Evolutionary conservation across 2,329 filamentous ascomycete genomes (phyloP).

Genomic region (Teratosphaeriaceae sp.): DNA sequence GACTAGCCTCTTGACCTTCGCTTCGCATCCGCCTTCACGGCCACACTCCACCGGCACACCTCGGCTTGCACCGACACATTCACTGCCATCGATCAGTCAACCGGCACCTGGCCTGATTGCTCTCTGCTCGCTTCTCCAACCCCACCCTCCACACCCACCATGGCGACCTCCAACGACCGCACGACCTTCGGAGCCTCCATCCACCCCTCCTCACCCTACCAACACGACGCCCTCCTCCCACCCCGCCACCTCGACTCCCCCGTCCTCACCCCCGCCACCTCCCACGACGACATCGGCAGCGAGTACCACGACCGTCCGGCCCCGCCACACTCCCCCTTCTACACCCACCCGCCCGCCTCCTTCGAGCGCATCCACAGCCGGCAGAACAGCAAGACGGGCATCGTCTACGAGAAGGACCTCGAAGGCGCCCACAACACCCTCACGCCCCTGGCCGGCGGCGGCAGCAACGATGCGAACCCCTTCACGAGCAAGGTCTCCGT

Average conservation of each 20-base stretch:
- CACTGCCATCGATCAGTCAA: not conserved
- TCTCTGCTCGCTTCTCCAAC: not conserved
- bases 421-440: constrained; percentile 21
- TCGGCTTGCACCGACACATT: not conserved
- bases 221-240: constrained; percentile 23
- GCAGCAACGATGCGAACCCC: constrained; percentile 30
- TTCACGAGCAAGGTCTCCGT: constrained; percentile 34
- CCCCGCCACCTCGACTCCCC: constrained; percentile 26
- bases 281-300: constrained; percentile 26
- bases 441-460: constrained; percentile 21
- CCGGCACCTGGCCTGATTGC: constrained; percentile 1
- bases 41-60: not conserved
- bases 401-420: constrained; percentile 32
- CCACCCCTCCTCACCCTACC: constrained; percentile 20
- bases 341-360: constrained; percentile 42
- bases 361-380: constrained; percentile 27
- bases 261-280: constrained; percentile 28
- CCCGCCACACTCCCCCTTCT: constrained; percentile 40
- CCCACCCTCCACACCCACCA: not conserved
- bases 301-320: constrained; percentile 31
- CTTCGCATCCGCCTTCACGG: not conserved
- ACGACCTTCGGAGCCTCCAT: constrained; percentile 39
- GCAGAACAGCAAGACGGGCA: constrained; percentile 19
- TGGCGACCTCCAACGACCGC: constrained; percentile 6
- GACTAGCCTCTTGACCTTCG: not conserved